Evolutionary conservation across 768 basidiomycete genomes (phyloP), one percentile per base, ranked within the genome.

Genomic region (Phylloporus rhodoxanthus): DNA sequence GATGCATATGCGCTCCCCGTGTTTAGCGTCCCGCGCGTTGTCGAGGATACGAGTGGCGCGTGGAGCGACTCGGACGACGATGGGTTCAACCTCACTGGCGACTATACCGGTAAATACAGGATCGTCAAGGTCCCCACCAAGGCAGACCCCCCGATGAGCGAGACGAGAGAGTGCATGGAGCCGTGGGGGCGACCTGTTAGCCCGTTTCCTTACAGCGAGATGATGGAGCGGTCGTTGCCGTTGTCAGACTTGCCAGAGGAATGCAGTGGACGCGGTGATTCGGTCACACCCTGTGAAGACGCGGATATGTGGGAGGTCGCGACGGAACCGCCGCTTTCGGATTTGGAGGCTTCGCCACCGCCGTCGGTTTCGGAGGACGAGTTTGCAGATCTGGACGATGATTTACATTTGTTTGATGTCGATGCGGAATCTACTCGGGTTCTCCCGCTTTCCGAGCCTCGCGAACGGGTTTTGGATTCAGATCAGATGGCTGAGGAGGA

Each of bases 171-270:
- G 6, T 70, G 78, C 32, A 75, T 73, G 65, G 76, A 79, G 23
- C 65, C 70, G 17, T 86, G 85, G 85, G 85, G 86, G 2, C 72
- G 81, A 10, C 85, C 86, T 1, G 74, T 81, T 37, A 87, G 84
- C 46, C 85, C 85, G 0, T 85, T 77, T 62, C 85, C 82, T 26
- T 70, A 61, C 43, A 58, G 57, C 43, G 62, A 58, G 37, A 65
- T 65, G 17, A 53, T 67, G 58, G 67, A 67, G 38, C 61, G 57
- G 14, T 68, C 65, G 11, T 36, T 68, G 40, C 53, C 56, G 2
- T 11, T 50, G 34, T 51, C 56, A 0, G 55, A 52, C 4, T 21
- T 48, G 8, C 39, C 36, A 19, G 64, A 59, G 29, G 55, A 47
- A 2, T 47, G 39, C 4, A 25, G 10, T 13, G 40, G 47, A 23